Conservation (phyloP, 345 rosid species). For the Gossypium mustelinum region DNA sequence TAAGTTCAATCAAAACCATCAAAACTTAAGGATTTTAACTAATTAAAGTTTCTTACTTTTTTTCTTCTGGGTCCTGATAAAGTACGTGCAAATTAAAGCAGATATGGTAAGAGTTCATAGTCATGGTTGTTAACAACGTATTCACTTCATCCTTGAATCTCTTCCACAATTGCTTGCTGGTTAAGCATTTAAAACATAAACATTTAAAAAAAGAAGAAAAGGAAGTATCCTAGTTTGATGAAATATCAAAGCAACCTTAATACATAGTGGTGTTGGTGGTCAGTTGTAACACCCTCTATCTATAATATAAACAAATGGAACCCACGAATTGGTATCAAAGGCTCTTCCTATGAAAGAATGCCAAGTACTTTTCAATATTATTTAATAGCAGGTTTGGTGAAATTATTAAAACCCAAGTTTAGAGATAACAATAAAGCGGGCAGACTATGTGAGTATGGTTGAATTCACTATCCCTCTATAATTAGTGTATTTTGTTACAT, state of each 20-base stretch:
- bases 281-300: slow-evolving; percentile 1
- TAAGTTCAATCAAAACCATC: neutral
- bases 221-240: neutral
- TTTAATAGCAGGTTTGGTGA: neutral
- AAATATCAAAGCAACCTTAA: neutral
- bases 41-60: neutral
- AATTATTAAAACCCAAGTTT: neutral
- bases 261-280: neutral
- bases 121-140: neutral
- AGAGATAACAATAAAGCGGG: too few relatives aligned
- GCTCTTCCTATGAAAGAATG: too few relatives aligned
- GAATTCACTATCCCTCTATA: too few relatives aligned
- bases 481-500: too few relatives aligned
- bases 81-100: slow-evolving; percentile 8
- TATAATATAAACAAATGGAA: neutral
- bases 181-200: neutral
- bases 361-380: neutral
- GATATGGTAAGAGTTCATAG: neutral
- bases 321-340: neutral
- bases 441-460: too few relatives aligned
- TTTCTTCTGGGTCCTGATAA: neutral
- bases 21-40: neutral
- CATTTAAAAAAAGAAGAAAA: neutral
- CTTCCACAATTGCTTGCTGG: neutral
- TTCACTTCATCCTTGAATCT: neutral